Base-by-base conservation (phyloP, 1,139 yeast genomes). In the Magnusiomyces starmeri region DNA sequence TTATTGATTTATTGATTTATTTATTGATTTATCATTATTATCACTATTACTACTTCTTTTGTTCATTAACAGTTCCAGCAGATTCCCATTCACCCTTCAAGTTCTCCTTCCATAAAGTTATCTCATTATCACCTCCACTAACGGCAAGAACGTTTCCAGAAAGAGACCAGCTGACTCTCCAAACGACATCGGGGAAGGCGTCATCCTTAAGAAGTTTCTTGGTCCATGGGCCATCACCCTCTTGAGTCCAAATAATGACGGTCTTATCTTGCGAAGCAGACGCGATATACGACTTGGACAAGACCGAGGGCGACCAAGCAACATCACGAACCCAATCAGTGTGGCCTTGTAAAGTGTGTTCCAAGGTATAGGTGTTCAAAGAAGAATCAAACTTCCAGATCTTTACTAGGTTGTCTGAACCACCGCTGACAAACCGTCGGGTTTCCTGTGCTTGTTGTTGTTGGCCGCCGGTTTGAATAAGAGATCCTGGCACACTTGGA, bases 261-360 rank as follows among this genome's bases (percentile, higher is more conserved):
- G 95, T 85, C 66, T 89, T 83, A 69, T 94, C 98, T 72, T 94
- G 98, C 20, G 97, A 90, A 16, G 97, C 97, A 46, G 96, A 84
- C n/a, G 98, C 98, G 64, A 92, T 85, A 68, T 89, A 92, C 20
- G 95, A 82, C 61, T 88, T 85, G 48, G 88, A 79, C 56, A 92
- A 75, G 45, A 87, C 82, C 1, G 95, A 83, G 48, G 97, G 96
- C 18, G 96, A 88, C 98, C 98, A 92, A 7, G 95, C 90, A 55
- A 92, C 97, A 68, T 92, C 99, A 67, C 98, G 82, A 37, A 92
- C 97, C 98, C 98, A 94, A 70, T 92, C 98, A 21, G 87, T 75
- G 68, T 94, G 98, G 43, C 97, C 98, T 59, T 83, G 84, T 54
- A 92, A 77, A 45, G 79, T 77, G 43, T 84, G 83, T 68, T 92